These are phyloP conservation scores for Pestalotiopsis sp. DNA, from an alignment of 2,329 filamentous ascomycete species.

Conservation along the genomic window DNA sequence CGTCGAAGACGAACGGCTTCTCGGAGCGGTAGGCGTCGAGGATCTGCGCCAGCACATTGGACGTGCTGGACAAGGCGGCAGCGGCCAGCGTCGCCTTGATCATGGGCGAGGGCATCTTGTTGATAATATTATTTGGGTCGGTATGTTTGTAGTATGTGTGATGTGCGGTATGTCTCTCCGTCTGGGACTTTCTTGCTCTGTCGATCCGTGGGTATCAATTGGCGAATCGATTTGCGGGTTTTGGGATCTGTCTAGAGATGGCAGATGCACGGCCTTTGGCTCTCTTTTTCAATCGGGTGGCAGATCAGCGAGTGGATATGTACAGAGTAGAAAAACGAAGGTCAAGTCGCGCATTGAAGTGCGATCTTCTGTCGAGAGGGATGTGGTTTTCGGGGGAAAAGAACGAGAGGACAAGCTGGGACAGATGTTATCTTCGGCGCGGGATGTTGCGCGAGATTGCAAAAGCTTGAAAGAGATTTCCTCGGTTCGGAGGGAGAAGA, in stretches of 20 bases:
- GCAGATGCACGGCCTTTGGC: neutral
- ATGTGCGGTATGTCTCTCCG: neutral
- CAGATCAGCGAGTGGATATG: neutral
- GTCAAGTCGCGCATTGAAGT: neutral
- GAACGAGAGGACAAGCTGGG: neutral
- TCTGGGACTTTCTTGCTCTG: neutral
- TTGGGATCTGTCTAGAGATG: neutral
- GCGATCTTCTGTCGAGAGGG: neutral
- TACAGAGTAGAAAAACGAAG: neutral
- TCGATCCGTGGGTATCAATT: neutral
- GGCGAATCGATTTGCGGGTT: neutral
- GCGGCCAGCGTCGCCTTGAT: constrained; percentile 54
- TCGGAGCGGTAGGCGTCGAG: constrained; percentile 48
- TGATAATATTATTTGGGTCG: neutral
- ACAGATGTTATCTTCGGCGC: neutral
- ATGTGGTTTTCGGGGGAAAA: neutral
- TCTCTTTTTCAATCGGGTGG: neutral
- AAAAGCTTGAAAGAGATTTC: neutral
- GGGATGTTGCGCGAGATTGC: neutral
- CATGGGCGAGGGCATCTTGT: constrained; percentile 49
- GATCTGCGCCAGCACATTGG: constrained; percentile 56
- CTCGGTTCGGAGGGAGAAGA: neutral
- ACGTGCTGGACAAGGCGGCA: constrained; percentile 48
- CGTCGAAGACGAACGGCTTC: constrained; percentile 45
- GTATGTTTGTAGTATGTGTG: neutral